Conservation (phyloP, 768 basidiomycete genomes). For the Suillus hirtellus region DNA sequence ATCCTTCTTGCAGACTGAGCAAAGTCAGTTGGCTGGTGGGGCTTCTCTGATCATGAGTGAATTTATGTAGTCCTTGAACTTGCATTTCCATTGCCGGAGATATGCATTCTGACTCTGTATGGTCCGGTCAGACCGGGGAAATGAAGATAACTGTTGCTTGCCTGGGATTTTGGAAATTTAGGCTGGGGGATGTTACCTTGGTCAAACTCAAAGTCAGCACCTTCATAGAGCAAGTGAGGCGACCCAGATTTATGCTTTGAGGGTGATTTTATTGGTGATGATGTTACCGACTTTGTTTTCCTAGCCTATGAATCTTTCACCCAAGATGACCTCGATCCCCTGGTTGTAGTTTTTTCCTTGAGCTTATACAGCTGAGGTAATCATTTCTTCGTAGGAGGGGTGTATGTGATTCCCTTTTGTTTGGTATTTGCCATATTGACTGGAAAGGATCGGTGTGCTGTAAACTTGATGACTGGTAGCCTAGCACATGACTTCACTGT, state of each 20-base stretch:
- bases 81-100: not conserved
- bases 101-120: not conserved
- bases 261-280: not conserved
- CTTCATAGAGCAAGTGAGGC: not conserved
- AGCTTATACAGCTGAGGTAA: conserved; percentile 3
- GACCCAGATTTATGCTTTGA: not conserved
- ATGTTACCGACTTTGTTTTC: not conserved
- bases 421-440: not conserved
- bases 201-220: not conserved
- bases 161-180: not conserved
- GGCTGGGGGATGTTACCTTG: not conserved
- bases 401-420: not conserved
- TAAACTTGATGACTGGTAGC: too few relatives aligned
- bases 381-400: not conserved
- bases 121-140: not conserved
- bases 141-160: not conserved
- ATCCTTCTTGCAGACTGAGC: not conserved
- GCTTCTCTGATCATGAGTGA: conserved; percentile 1
- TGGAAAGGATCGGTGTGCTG: not conserved
- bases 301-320: not conserved
- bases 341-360: not conserved
- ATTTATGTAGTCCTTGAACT: conserved; percentile 3
- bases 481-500: too few relatives aligned
- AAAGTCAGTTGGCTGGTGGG: not conserved
- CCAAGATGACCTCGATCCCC: conserved; percentile 1